Conservation (phyloP, 805 yeast genomes). For the Saccharomycopsis capsularis region DNA sequence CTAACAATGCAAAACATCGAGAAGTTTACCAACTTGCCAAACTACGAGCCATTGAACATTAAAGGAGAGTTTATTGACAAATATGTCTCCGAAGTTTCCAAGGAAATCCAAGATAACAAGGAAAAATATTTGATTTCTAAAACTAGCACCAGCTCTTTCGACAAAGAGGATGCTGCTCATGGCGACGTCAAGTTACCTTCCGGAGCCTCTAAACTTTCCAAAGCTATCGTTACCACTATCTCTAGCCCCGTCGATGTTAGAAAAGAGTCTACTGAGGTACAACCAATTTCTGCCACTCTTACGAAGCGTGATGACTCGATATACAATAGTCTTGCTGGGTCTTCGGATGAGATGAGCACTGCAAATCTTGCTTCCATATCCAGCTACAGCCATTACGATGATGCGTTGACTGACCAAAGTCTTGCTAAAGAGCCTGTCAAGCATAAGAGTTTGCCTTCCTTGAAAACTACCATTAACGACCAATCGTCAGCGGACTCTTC, state of each 20-base stretch:
- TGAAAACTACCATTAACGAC: constrained; percentile 5
- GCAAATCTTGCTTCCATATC: neutral
- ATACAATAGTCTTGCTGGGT: neutral
- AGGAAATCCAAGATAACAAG: constrained; percentile 7
- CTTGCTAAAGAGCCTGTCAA: no score
- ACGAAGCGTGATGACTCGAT: neutral
- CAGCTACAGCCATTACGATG: neutral
- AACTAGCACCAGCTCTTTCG: neutral
- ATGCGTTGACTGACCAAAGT: neutral
- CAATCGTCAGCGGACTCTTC: neutral
- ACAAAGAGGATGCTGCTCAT: no score
- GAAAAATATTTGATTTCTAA: neutral
- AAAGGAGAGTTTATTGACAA: constrained; percentile 15
- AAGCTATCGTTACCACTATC: neutral
- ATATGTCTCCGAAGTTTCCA: constrained; percentile 13
- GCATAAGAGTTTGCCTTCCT: neutral
- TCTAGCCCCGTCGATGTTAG: neutral
- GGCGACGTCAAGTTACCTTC: no score
- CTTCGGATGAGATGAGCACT: neutral
- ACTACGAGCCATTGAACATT: constrained; percentile 14
- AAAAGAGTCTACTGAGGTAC: neutral
- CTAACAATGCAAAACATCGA: constrained; percentile 15
- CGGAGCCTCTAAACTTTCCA: neutral
- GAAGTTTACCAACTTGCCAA: constrained; percentile 6
- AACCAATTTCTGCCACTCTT: neutral